Conservation (phyloP, 2,329 filamentous ascomycete genomes). For the Pyrenochaeta sp. region DNA sequence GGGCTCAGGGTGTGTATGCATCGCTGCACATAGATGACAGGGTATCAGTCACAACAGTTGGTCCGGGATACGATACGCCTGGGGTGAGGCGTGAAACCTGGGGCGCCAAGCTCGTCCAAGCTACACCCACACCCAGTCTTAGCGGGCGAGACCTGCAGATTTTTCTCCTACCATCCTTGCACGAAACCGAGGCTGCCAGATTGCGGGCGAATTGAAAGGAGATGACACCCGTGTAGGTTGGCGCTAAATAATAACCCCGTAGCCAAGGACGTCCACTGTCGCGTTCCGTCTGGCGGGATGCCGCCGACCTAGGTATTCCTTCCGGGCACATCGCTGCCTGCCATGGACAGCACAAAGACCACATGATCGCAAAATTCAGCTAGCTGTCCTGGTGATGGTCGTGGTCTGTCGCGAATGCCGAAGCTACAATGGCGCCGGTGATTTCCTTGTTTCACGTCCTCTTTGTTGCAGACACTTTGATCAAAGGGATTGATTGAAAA, state of each 20-base stretch:
- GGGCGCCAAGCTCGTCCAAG: constrained; percentile 43
- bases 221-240: constrained; percentile 23
- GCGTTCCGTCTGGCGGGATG: constrained; percentile 10
- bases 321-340: constrained; percentile 29
- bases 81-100: constrained; percentile 38
- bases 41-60: constrained; percentile 38
- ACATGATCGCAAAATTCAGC: constrained; percentile 26
- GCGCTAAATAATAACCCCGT: constrained; percentile 25
- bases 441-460: constrained; percentile 12
- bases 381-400: constrained; percentile 20
- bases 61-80: constrained; percentile 34
- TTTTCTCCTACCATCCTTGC: constrained; percentile 30
- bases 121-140: constrained; percentile 17
- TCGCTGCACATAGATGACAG: constrained; percentile 15
- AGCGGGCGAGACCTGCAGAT: constrained; percentile 32
- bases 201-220: constrained; percentile 34
- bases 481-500: background rate
- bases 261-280: constrained; percentile 14
- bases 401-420: constrained; percentile 11
- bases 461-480: constrained; percentile 1
- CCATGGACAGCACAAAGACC: constrained; percentile 14
- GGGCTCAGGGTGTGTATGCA: constrained; percentile 10
- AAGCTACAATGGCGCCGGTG: constrained; percentile 19
- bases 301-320: constrained; percentile 18
- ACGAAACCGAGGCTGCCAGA: constrained; percentile 27